A percentile compares a stretch with the other conserved stretches of the same genome.
Evolutionary conservation across 257 asterid genomes (phyloP).

Genomic region (Nicotiana attenuata): DNA sequence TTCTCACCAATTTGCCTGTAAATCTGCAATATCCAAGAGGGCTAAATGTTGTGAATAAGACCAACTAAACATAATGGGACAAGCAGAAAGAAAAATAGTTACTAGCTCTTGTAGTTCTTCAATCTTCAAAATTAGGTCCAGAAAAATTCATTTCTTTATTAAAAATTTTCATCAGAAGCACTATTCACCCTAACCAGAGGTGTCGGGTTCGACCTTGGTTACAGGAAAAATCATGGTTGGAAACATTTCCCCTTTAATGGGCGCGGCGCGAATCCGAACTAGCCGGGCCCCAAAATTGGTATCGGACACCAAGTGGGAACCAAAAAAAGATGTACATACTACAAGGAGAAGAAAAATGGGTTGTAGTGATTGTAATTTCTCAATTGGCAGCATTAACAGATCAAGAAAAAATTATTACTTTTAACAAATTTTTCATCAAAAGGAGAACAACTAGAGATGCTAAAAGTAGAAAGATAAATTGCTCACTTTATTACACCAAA

Average conservation of each 20-base stretch:
- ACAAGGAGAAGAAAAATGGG: background rate
- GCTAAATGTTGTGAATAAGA: background rate
- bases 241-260: too few species aligned
- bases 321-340: background rate
- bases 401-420: background rate
- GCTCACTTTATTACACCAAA: background rate
- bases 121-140: background rate
- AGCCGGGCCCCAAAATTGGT: too few species aligned
- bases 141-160: background rate
- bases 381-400: background rate
- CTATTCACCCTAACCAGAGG: too few species aligned
- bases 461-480: background rate
- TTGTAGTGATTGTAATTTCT: background rate
- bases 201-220: too few species aligned
- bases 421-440: background rate
- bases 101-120: background rate
- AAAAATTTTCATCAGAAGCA: background rate
- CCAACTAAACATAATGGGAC: background rate
- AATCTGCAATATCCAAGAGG: constrained; percentile 40
- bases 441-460: background rate
- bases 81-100: background rate
- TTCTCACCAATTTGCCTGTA: constrained; percentile 91
- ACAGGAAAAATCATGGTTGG: too few species aligned
- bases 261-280: too few species aligned
- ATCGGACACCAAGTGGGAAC: too few species aligned